phyloP scores from a whole-genome alignment of 371 early-diverging fungal species.

The Dentiscutata heterogama region DNA sequence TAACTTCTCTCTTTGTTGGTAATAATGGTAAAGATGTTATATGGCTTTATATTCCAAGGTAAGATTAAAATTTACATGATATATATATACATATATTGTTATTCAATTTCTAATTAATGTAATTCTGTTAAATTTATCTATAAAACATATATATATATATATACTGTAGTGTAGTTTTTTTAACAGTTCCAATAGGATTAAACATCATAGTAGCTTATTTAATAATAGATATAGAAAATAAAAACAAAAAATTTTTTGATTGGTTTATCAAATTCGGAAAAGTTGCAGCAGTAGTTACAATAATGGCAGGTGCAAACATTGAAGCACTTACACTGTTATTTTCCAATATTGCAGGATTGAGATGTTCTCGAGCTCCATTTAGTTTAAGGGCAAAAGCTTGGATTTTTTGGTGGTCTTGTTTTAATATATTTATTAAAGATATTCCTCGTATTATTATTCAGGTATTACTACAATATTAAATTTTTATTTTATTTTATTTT shows the following conservation, averaged over 20 bases:
- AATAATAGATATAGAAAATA: neutral
- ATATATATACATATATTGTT: too few species aligned
- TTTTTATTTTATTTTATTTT: neutral
- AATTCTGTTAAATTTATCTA: too few species aligned
- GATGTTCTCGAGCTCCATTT: neutral
- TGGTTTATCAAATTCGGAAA: neutral
- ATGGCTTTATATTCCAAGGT: conserved; percentile 36
- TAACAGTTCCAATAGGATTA: neutral
- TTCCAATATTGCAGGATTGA: conserved; percentile 5
- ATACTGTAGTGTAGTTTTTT: neutral
- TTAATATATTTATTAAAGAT: conserved; percentile 29
- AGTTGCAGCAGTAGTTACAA: conserved; percentile 7
- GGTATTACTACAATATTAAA: neutral
- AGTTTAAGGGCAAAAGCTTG: neutral
- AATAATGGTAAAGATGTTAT: conserved; percentile 9
- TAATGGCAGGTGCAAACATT: conserved; percentile 2
- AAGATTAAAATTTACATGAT: neutral
- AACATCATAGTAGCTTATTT: neutral
- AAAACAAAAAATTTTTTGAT: neutral
- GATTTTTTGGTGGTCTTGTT: neutral
- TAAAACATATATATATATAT: too few species aligned
- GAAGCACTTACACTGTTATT: neutral
- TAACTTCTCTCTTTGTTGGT: conserved; percentile 13
- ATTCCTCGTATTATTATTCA: conserved; percentile 22
- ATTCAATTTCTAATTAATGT: too few species aligned